Conservation (phyloP, 2,329 filamentous ascomycete species). For the Diaporthe australafricana region DNA sequence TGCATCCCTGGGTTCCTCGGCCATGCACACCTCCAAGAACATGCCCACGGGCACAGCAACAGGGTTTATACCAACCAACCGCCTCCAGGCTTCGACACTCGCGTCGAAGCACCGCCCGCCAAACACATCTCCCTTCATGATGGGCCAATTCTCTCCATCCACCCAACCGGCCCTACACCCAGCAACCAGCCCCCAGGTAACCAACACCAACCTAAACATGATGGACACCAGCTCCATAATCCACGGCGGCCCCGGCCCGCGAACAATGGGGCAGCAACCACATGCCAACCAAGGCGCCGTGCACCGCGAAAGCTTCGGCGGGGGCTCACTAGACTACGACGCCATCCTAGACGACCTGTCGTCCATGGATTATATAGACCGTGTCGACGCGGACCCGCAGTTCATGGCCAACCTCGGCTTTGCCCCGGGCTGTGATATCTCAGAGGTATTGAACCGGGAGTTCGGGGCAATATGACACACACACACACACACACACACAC, state of each 20-base stretch:
- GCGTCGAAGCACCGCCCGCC: constrained; percentile 24
- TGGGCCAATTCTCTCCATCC: constrained; percentile 24
- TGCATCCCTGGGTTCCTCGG: constrained; percentile 5
- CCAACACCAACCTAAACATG: constrained; percentile 18
- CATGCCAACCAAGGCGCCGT: constrained; percentile 30
- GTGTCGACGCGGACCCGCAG: constrained; percentile 66
- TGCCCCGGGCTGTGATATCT: constrained; percentile 69
- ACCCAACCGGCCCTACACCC: constrained; percentile 19
- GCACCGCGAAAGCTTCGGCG: constrained; percentile 41
- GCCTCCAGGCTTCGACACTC: constrained; percentile 28
- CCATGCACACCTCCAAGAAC: constrained; percentile 16
- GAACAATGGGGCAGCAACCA: constrained; percentile 6
- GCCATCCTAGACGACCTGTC: constrained; percentile 64
- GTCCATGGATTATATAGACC: constrained; percentile 61
- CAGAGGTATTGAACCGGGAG: constrained; percentile 50
- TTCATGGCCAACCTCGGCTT: constrained; percentile 77
- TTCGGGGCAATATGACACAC: constrained; percentile 48
- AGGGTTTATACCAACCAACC: constrained; percentile 24
- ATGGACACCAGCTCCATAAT: constrained; percentile 25
- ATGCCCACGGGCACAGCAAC: constrained; percentile 20
- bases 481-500: not conserved
- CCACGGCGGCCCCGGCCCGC: constrained; percentile 25
- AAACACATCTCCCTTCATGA: constrained; percentile 28
- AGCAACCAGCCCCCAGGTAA: not conserved
- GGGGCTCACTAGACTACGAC: constrained; percentile 58